Percentiles rank a stretch among this genome's conserved stretches.
Conservation (phyloP, 1,284 basidiomycete genomes). For the Pyrrhoderma noxium region DNA sequence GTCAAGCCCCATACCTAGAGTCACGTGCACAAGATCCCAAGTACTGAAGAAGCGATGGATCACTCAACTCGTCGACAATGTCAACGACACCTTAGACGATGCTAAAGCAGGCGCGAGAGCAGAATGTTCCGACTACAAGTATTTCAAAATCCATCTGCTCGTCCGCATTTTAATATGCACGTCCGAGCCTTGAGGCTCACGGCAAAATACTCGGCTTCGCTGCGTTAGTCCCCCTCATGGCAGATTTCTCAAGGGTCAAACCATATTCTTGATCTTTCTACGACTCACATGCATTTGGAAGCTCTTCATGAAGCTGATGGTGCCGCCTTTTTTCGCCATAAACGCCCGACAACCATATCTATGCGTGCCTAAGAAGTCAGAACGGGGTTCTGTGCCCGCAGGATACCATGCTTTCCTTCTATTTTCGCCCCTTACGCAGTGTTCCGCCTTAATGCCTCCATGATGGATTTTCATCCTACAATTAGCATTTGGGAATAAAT, state of each 20-base stretch:
- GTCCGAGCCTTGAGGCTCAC: constrained; percentile 12
- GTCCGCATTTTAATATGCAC: constrained; percentile 9
- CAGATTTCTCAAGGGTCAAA: background rate
- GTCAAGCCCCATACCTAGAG: background rate
- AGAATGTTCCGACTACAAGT: no score
- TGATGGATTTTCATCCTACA: no score
- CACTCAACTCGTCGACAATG: background rate
- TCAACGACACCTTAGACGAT: background rate
- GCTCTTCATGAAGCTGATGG: background rate
- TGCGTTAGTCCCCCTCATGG: background rate
- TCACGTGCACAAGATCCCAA: background rate
- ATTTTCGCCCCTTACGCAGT: background rate
- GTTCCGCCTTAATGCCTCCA: no score
- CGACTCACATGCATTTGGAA: background rate
- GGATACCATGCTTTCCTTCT: constrained; percentile 6
- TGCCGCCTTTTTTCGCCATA: background rate
- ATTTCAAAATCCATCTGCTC: background rate
- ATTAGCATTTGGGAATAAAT: no score
- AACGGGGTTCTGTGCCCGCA: constrained; percentile 2
- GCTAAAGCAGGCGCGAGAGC: no score
- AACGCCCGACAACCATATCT: background rate
- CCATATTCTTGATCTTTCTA: background rate
- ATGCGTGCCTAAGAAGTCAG: constrained; percentile 2
- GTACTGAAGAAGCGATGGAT: no score
- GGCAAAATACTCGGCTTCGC: constrained; percentile 1